phyloP scores from a whole-genome alignment of 768 basidiomycete species.

The Russula sp. region DNA sequence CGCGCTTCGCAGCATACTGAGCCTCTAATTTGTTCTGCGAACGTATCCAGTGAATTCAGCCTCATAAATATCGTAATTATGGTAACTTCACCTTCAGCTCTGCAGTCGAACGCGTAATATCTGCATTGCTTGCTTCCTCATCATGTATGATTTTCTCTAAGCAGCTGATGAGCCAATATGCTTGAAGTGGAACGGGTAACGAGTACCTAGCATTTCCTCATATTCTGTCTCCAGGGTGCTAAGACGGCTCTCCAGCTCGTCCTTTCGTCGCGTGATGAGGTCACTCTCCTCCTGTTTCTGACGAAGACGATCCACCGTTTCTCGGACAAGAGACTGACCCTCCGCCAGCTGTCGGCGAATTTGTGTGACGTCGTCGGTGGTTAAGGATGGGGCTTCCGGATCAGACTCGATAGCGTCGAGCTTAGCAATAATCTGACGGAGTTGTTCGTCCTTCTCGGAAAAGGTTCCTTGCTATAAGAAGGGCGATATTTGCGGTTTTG shows the following conservation, averaged over 20 bases:
- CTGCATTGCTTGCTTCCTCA: conserved; percentile 79
- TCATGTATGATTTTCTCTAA: conserved; percentile 89
- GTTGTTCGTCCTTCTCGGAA: conserved; percentile 92
- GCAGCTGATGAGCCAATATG: conserved; percentile 11
- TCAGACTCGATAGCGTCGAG: conserved; percentile 75
- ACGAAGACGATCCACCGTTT: conserved; percentile 83
- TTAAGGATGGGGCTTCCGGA: conserved; percentile 47
- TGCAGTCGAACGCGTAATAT: conserved; percentile 75
- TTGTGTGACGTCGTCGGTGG: conserved; percentile 71
- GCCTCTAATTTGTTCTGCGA: conserved; percentile 85
- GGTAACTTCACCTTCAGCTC: conserved; percentile 74
- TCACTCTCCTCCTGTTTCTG: conserved; percentile 93
- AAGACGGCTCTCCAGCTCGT: conserved; percentile 83
- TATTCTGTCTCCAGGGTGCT: conserved; percentile 85
- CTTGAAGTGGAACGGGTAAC: conserved; percentile 27
- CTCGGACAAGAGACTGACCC: conserved; percentile 77
- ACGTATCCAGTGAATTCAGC: conserved; percentile 21
- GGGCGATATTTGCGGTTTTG: conserved; percentile 6
- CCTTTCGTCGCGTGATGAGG: conserved; percentile 69
- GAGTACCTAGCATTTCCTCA: conserved; percentile 85
- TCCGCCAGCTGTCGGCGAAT: conserved; percentile 86
- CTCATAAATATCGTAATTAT: conserved; percentile 16
- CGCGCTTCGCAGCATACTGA: conserved; percentile 89
- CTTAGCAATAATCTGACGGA: conserved; percentile 77
- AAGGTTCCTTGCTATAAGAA: conserved; percentile 73